Conservation (phyloP, 768 basidiomycete species). For the Pisolithus marmoratus region DNA sequence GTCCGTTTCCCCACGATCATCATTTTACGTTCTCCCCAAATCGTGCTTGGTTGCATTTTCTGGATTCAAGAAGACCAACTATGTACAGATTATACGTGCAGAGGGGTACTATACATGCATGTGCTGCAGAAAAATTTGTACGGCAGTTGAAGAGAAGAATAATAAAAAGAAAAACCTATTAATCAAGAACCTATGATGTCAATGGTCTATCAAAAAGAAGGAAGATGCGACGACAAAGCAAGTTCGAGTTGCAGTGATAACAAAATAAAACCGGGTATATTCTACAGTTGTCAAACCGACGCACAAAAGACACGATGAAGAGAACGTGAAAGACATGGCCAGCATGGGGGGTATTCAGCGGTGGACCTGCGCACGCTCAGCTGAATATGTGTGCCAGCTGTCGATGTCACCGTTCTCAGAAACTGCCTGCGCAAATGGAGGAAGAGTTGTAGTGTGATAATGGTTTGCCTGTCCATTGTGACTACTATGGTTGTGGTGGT, state of each 20-base stretch:
- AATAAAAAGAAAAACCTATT: constrained; percentile 18
- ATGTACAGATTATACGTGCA: constrained; percentile 26
- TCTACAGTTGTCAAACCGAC: constrained; percentile 17
- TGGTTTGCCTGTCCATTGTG: constrained; percentile 32
- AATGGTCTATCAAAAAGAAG: neutral
- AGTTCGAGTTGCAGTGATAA: constrained; percentile 20
- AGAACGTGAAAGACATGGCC: neutral
- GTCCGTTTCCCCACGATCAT: constrained; percentile 8
- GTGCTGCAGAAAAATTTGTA: constrained; percentile 33
- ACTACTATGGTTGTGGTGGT: constrained; percentile 22
- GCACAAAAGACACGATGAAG: neutral
- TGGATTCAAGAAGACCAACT: constrained; percentile 10
- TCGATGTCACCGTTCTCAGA: constrained; percentile 42
- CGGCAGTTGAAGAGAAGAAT: constrained; percentile 22
- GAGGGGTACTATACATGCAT: constrained; percentile 31
- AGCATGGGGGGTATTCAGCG: constrained; percentile 32
- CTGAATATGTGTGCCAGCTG: constrained; percentile 55
- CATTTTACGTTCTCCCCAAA: constrained; percentile 3
- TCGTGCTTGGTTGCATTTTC: neutral
- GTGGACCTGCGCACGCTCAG: constrained; percentile 57
- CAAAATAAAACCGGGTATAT: constrained; percentile 32
- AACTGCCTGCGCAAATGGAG: constrained; percentile 42
- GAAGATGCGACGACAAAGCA: constrained; percentile 10
- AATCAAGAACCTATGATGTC: constrained; percentile 19
- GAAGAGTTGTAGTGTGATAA: constrained; percentile 38